These are phyloP conservation scores for Hirschfeldia incana DNA, from an alignment of 345 rosid genomes.

Conservation along the genomic window DNA sequence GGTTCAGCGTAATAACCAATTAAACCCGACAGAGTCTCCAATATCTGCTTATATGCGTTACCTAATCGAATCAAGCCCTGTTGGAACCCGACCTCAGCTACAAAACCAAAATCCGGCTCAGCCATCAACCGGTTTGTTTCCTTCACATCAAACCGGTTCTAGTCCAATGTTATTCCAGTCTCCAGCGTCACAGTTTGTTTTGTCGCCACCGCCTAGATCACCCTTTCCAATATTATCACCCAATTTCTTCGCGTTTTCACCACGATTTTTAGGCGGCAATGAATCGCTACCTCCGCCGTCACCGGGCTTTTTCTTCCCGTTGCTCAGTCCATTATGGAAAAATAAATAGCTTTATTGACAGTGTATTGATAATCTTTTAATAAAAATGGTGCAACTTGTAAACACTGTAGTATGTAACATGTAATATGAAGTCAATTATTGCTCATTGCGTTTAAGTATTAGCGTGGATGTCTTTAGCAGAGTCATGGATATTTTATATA, in stretches of 20 bases:
- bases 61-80: conserved; percentile 56
- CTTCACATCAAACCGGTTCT: conserved; percentile 48
- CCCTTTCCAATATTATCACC: conserved; percentile 70
- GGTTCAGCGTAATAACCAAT: conserved; percentile 18
- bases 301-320: conserved; percentile 70
- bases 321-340: conserved; percentile 82
- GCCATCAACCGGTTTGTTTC: conserved; percentile 47
- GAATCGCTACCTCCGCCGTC: conserved; percentile 73
- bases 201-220: conserved; percentile 59
- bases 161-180: conserved; percentile 59
- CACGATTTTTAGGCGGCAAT: conserved; percentile 76
- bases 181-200: conserved; percentile 72
- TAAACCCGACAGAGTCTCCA: conserved; percentile 59
- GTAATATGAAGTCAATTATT: background rate
- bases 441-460: background rate
- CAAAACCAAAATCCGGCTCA: conserved; percentile 41
- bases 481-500: no score
- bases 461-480: background rate
- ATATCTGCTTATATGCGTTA: conserved; percentile 83
- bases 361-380: background rate
- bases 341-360: conserved; percentile 38
- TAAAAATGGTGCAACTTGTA: background rate
- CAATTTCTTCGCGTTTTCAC: conserved; percentile 69
- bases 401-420: conserved; percentile 1
- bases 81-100: conserved; percentile 48